Evolutionary conservation across 768 basidiomycete species (phyloP), one percentile per base, ranked within the genome.

Genomic region (Xerocomellus intermedius): DNA sequence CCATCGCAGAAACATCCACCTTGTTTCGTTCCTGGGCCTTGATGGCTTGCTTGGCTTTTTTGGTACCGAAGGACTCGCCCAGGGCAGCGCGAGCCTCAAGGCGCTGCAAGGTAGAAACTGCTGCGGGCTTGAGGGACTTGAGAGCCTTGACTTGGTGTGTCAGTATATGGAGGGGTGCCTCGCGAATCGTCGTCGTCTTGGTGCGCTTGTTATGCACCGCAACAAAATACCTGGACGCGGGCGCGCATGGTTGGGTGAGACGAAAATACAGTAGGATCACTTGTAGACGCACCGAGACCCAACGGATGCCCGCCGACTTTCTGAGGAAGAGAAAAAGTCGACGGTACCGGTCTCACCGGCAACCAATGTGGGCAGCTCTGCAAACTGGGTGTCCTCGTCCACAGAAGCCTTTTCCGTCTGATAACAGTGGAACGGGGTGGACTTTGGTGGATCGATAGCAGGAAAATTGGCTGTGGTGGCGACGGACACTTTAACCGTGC

Each of bases 31-130:
- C 94, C 50, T 81, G 82, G 5, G 93, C 89, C 49, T 82, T 82
- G 65, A 98, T 94, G 28, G 84, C 85, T 10, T 84, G 82, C 70
- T 92, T 89, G 42, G 94, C 92, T 69, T 97, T 98, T 74, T 94
- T 91, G 24, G 94, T 96, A 21, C 96, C 96, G 60, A 99, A 99
- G 1, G 89, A 83, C 69, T 94, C 87, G 32, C 96, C 94, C 2
- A 99, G 82, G n/a, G 82, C 78, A 51, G 82, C 89, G 39, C 86
- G 80, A 16, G 86, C 87, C 48, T 85, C 79, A 38, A 80, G 73
- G 55, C 85, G 80, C 44, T 77, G 61, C 46, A 82, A 73, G 9
- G 76, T 70, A 16, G 83, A 79, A 8, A 79, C 79, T 13, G 77
- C 72, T 5, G 80, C 72, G 14, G 82, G 75, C 17, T 77, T 69